These are phyloP conservation scores for Solanum aculeatissimum DNA, from an alignment of 305 asterid genomes.

Conservation along the genomic window DNA sequence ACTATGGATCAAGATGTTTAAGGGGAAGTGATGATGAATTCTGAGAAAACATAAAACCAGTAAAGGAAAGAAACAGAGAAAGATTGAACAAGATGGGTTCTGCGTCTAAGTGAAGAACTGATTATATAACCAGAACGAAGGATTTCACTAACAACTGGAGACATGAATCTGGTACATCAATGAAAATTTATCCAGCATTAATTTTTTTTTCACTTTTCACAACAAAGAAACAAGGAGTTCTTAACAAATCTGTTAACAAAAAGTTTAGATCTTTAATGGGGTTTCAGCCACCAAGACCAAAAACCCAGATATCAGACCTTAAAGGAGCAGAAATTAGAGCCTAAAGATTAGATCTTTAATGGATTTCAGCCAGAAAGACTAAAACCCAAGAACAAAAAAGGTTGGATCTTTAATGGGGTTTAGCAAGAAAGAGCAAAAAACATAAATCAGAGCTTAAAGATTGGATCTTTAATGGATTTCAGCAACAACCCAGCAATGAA, in stretches of 20 bases:
- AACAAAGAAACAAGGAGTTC: background rate
- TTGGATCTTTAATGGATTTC: conserved; percentile 1
- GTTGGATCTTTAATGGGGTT: background rate
- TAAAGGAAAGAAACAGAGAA: conserved; percentile 86
- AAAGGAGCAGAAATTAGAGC: background rate
- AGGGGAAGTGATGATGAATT: background rate
- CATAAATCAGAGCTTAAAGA: background rate
- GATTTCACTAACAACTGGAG: conserved; percentile 70
- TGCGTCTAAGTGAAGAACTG: conserved; percentile 51
- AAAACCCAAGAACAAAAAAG: background rate
- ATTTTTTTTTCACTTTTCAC: background rate
- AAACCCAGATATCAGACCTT: background rate
- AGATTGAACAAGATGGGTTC: conserved; percentile 81
- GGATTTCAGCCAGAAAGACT: background rate
- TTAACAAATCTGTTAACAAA: background rate
- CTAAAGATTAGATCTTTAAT: background rate
- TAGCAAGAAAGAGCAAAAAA: background rate
- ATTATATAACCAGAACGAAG: conserved; percentile 58
- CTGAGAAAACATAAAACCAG: conserved; percentile 90
- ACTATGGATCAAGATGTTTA: background rate
- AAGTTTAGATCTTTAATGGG: conserved; percentile 1
- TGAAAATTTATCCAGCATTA: conserved; percentile 22
- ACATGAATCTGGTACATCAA: conserved; percentile 48
- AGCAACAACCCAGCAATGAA: background rate
- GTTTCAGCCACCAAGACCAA: background rate